A percentile compares a stretch with the other conserved stretches of the same genome.
These are phyloP conservation scores for Solanum boliviense DNA, from an alignment of 257 asterid species.

Conservation along the genomic window DNA sequence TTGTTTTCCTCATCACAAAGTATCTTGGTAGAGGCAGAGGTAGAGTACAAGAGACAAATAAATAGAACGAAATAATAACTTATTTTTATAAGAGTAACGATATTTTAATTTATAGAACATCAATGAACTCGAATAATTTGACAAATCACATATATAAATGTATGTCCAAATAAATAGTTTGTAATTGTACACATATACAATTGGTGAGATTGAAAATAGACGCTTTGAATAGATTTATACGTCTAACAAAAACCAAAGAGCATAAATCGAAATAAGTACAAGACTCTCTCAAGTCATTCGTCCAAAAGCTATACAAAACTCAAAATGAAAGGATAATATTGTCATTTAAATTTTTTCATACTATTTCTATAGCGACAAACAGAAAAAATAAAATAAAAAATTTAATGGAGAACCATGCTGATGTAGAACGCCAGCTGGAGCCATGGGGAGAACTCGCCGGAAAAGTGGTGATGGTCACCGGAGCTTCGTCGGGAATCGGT, in stretches of 20 bases:
- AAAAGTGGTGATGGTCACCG: conserved; percentile 69
- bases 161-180: no score
- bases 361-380: background rate
- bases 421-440: conserved; percentile 21
- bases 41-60: no score
- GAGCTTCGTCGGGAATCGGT: conserved; percentile 82
- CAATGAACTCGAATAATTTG: no score
- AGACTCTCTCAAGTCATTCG: background rate
- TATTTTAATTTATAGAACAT: background rate
- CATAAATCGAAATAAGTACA: no score
- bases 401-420: background rate
- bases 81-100: no score
- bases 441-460: conserved; percentile 47
- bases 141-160: no score
- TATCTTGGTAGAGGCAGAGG: no score
- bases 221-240: no score
- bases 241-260: background rate
- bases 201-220: no score
- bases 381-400: no score
- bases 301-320: background rate
- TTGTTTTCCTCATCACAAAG: no score
- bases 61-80: background rate
- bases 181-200: no score
- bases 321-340: background rate
- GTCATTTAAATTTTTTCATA: background rate